Percentiles rank a stretch among this genome's conserved stretches.
These are phyloP conservation scores for Penicillium flavigenum DNA, from an alignment of 495 filamentous ascomycete genomes.

Conservation along the genomic window DNA sequence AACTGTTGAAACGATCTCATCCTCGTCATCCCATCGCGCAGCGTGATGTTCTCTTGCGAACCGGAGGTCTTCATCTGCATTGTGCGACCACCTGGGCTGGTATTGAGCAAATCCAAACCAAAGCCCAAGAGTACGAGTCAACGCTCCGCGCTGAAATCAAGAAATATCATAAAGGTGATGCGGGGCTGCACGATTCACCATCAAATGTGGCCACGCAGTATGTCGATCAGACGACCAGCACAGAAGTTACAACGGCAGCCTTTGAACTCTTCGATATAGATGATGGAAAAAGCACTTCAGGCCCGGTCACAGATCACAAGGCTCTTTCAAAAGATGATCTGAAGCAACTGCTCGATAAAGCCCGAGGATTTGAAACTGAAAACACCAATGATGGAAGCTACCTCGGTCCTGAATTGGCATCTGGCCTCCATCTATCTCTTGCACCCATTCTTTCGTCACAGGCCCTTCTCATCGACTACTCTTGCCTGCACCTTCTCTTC, in stretches of 20 bases:
- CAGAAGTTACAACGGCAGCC: constrained; percentile 21
- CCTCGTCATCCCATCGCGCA: constrained; percentile 73
- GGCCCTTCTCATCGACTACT: constrained; percentile 70
- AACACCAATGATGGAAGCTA: constrained; percentile 10
- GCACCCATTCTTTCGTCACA: constrained; percentile 71
- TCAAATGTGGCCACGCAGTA: neutral
- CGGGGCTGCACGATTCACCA: neutral
- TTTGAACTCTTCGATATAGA: constrained; percentile 46
- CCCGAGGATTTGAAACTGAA: constrained; percentile 12
- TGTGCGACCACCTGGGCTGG: constrained; percentile 79
- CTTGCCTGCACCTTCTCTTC: constrained; percentile 78
- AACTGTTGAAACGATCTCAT: constrained; percentile 69
- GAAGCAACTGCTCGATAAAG: constrained; percentile 25
- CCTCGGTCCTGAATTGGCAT: constrained; percentile 69
- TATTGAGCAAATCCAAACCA: constrained; percentile 60
- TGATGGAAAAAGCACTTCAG: constrained; percentile 25
- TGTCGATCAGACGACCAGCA: neutral
- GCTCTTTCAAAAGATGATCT: constrained; percentile 34
- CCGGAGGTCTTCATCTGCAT: constrained; percentile 56
- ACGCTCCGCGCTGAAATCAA: constrained; percentile 45
- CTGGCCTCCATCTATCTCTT: constrained; percentile 73
- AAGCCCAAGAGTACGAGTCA: constrained; percentile 62
- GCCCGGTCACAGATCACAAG: constrained; percentile 26
- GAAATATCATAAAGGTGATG: constrained; percentile 33
- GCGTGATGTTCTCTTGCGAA: constrained; percentile 41